phyloP scores from a whole-genome alignment of 108 stramenopile genomes.

The Skeletonema grethae region DNA sequence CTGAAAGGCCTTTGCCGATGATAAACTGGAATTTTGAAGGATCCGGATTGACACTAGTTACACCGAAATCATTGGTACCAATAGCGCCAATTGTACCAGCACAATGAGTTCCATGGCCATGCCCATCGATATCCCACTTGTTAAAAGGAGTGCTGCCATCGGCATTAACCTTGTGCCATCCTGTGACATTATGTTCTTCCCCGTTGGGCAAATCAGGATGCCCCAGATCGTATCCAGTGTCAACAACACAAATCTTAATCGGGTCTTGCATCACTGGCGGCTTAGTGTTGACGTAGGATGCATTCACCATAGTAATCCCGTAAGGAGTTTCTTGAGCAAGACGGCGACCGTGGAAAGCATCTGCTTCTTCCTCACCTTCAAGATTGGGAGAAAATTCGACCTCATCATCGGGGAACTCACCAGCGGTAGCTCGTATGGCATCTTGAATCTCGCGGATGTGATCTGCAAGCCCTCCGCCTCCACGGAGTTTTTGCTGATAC shows the following conservation, averaged over 20 bases:
- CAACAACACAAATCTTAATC: constrained; percentile 58
- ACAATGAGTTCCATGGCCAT: constrained; percentile 50
- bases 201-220: constrained; percentile 53
- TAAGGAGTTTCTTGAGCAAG: constrained; percentile 28
- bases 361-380: no score
- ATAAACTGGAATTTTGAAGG: constrained; percentile 28
- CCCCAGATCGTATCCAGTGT: constrained; percentile 52
- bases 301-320: constrained; percentile 54
- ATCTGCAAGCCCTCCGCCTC: no score
- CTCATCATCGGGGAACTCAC: no score
- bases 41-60: constrained; percentile 18
- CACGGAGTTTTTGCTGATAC: no score
- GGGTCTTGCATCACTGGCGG: not conserved
- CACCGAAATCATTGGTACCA: constrained; percentile 20
- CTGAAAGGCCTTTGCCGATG: constrained; percentile 45
- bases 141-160: constrained; percentile 3
- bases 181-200: constrained; percentile 16
- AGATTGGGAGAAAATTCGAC: no score
- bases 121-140: constrained; percentile 50
- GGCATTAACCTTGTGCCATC: constrained; percentile 18
- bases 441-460: no score
- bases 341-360: not conserved
- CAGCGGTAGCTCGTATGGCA: no score
- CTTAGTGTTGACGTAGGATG: constrained; percentile 18
- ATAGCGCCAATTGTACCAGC: constrained; percentile 50